Base-by-base conservation (phyloP, 2,329 filamentous ascomycete species). In the Ophiosphaerella herpotricha region DNA sequence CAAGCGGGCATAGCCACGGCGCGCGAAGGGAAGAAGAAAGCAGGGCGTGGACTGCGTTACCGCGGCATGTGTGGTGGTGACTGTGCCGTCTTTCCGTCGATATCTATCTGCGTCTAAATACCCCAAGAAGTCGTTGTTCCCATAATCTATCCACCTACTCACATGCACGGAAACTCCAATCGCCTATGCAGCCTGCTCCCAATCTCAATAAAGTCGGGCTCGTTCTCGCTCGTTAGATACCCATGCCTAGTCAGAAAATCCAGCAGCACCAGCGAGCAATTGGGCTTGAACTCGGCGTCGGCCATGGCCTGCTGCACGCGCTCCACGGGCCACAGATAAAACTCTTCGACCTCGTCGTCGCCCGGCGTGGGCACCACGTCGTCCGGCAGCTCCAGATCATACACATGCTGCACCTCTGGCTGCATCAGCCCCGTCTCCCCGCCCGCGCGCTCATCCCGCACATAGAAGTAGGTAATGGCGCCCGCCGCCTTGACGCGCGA, bases 171-270 rank as follows among this genome's bases (percentile, higher is more conserved):
- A 68, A 97, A 96, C 48, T 91, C 88, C 61, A 96, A 78, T 53
- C 82, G 80, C 51, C 93, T 85, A 76, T 94, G 91, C 72, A 96
- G 76, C 68, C 90, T 84, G 50, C 80, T 79, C 54, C 84, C 78
- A 63, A 97, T 91, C 74, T 91, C 86, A 55, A 88, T 79, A 67
- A 88, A 91, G 65, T 93, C 78, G 42, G 82, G 81, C 76, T 97
- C 92, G 67, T 91, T 90, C 62, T 89, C 89, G 37, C 78, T 74
- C 7, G 87, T 95, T 67, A 97, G 68, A 54, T 96, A 84, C 0
- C 90, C 89, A 73, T 91, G 90, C 45, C 93, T 83, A 60, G 96
- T 80, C 69, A 99, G 89, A 76, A 97, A 99, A 72, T 97, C 91
- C 39, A 97, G 75, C 69, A 94, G 76, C 40, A 96, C 84, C 50